Conservation (phyloP, 768 basidiomycete species). For the Termitomyces sp. region DNA sequence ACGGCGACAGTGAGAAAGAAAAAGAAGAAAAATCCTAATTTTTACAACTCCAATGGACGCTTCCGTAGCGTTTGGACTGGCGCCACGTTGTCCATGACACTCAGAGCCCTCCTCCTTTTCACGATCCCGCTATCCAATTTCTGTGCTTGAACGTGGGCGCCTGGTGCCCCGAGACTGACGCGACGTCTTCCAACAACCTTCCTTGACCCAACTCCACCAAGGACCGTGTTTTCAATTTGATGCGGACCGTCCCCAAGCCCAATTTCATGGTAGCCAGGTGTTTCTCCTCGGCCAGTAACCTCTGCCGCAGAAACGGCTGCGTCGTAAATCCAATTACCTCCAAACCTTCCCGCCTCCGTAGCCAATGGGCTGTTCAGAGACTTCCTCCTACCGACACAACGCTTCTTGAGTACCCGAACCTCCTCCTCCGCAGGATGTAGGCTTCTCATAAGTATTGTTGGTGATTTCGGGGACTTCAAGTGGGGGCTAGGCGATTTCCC, state of each 20-base stretch:
- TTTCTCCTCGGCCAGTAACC: slow-evolving; percentile 7
- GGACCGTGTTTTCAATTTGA: neutral
- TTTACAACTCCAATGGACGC: slow-evolving; percentile 11
- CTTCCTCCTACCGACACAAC: slow-evolving; percentile 50
- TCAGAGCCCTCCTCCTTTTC: slow-evolving; percentile 16
- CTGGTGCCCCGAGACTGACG: slow-evolving; percentile 13
- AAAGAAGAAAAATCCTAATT: neutral
- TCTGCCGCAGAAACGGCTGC: slow-evolving; percentile 46
- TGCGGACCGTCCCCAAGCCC: neutral
- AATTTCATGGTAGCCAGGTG: neutral
- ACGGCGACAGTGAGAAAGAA: neutral
- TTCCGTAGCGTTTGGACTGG: slow-evolving; percentile 12
- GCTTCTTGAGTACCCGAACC: slow-evolving; percentile 48
- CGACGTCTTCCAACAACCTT: slow-evolving; percentile 13
- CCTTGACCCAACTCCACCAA: neutral
- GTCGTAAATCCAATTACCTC: slow-evolving; percentile 46
- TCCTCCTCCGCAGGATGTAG: slow-evolving; percentile 16
- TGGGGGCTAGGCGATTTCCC: slow-evolving; percentile 2
- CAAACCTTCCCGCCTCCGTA: slow-evolving; percentile 13
- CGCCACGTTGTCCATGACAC: slow-evolving; percentile 10
- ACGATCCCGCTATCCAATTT: neutral
- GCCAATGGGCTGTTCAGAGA: slow-evolving; percentile 34
- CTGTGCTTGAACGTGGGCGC: neutral
- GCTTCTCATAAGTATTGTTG: neutral
- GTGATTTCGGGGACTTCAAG: slow-evolving; percentile 6